Evolutionary conservation across 2,329 filamentous ascomycete genomes (phyloP), one percentile per base, ranked within the genome.

Genomic region (Parastagonospora avenae): DNA sequence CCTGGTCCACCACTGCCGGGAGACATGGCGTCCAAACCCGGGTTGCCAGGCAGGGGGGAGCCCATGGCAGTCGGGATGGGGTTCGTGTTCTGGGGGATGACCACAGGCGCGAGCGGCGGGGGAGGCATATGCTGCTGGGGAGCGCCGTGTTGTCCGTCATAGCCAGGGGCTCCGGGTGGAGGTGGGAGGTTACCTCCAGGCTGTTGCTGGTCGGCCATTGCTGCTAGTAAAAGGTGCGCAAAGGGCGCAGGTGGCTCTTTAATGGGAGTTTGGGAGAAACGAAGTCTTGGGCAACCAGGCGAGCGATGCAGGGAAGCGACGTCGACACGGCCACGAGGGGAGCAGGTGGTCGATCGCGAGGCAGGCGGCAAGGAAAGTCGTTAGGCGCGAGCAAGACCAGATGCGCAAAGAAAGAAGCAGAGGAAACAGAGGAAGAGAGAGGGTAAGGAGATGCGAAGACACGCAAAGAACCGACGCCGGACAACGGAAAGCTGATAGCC

Each of bases 11-110:
- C 87, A 67, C 88, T 92, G 68, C 87, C 89, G 9, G 94, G 92
- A 47, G 94, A 97, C 82, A 94, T 87, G 72, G 96, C 85, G 52
- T 80, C 82, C 82, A 94, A 87, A 72, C 37, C 37, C 16, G 96
- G 85, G 52, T 80, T 82, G 65, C 85, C 86, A 41, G 88, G 89
- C 84, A 92, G 86, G 40, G 92, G 92, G 52, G 91, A 96, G 57
- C 89, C 92, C 69, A 97, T 92, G 57, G 92, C 91, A 28, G 91
- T 95, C 42, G 92, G 92, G 69, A 97, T 94, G 40, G 92, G 91
- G 71, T 97, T 97, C 71, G 86, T 97, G 80, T 97, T 97, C 77
- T 94, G 91, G 27, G 93, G 92, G 70, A 97, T 97, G 74, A 88
- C 86, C 61, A 89, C 84, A 46, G 87, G 85, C 39, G 95, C 89